A percentile compares a stretch with the other conserved stretches of the same genome.
Evolutionary conservation across 2,329 filamentous ascomycete species (phyloP).

Genomic region (Monosporascus sp.): DNA sequence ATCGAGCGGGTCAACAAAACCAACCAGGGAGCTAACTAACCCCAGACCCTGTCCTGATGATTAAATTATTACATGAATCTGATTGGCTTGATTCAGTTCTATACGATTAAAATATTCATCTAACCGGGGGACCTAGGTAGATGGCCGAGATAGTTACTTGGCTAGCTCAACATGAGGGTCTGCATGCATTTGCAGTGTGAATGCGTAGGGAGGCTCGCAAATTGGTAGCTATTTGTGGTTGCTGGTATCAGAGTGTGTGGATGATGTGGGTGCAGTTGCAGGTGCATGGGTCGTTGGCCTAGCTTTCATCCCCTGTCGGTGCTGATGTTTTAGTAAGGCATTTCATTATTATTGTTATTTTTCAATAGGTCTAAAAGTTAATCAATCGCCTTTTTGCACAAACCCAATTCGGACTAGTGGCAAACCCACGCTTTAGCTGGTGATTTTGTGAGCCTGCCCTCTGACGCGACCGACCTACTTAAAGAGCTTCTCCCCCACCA

Average conservation of each 20-base stretch:
- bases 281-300: not conserved
- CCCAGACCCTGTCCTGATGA: too few species aligned
- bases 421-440: constrained; percentile 12
- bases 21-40: too few species aligned
- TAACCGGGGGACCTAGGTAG: not conserved
- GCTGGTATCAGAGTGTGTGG: too few species aligned
- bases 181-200: too few species aligned
- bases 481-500: constrained; percentile 28
- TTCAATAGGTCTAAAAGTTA: not conserved
- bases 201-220: too few species aligned
- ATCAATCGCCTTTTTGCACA: constrained; percentile 6
- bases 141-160: not conserved
- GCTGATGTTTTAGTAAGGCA: too few species aligned
- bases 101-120: not conserved
- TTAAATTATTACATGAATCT: not conserved
- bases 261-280: not conserved
- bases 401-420: constrained; percentile 20
- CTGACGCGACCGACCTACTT: constrained; percentile 29
- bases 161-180: not conserved
- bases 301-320: not conserved
- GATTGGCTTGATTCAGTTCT: not conserved
- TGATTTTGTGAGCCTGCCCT: constrained; percentile 21
- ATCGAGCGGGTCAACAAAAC: too few species aligned
- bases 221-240: too few species aligned
- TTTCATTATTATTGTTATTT: too few species aligned